Evolutionary conservation across 202 grass and related monocot species (phyloP).

Genomic region (Bolboschoenoplectus hybrid): DNA sequence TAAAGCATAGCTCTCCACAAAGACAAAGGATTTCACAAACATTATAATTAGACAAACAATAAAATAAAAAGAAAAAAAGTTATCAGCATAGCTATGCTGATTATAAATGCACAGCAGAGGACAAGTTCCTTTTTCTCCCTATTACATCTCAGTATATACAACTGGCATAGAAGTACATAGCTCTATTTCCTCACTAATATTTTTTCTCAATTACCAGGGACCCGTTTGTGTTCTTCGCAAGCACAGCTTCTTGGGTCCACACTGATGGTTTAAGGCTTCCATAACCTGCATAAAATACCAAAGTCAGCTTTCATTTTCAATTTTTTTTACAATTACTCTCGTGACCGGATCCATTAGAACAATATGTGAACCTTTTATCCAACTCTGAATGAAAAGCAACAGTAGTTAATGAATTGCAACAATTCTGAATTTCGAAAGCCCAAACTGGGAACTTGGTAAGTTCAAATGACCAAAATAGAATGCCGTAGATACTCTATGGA

Average conservation of each 20-base stretch:
- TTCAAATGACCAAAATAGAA: background rate
- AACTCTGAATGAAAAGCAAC: constrained; percentile 5
- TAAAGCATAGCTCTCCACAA: background rate
- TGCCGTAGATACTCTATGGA: background rate
- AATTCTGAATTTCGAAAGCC: background rate
- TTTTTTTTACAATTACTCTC: background rate
- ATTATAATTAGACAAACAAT: constrained; percentile 29
- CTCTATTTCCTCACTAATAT: constrained; percentile 11
- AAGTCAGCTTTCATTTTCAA: background rate
- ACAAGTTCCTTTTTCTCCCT: constrained; percentile 30
- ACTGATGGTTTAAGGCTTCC: constrained; percentile 53
- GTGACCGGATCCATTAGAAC: background rate
- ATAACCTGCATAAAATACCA: constrained; percentile 37
- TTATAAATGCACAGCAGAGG: constrained; percentile 48
- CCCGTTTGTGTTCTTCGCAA: constrained; percentile 83
- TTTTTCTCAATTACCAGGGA: constrained; percentile 59
- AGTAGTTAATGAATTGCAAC: background rate
- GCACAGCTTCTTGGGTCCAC: constrained; percentile 57
- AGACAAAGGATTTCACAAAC: constrained; percentile 19
- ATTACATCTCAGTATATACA: constrained; percentile 61
- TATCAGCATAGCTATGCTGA: constrained; percentile 42
- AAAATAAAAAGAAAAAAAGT: constrained; percentile 5
- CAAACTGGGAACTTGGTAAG: background rate
- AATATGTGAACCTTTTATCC: background rate
- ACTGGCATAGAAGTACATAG: constrained; percentile 32